These are phyloP conservation scores for Aspergillus nanangensis DNA, from an alignment of 495 filamentous ascomycete species.

Conservation along the genomic window DNA sequence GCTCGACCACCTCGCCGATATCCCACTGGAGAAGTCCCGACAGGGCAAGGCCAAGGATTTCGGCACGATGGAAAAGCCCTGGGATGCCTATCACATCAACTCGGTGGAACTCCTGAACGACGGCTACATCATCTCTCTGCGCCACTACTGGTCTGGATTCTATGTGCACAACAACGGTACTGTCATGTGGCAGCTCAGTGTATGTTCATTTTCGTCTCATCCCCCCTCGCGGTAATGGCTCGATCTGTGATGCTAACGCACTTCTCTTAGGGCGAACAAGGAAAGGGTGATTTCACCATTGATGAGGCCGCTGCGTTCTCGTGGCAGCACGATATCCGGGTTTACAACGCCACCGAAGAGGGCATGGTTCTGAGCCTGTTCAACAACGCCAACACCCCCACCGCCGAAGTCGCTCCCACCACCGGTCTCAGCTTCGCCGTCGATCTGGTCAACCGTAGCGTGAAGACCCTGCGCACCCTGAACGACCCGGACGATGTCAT, in stretches of 20 bases:
- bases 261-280: constrained; percentile 30
- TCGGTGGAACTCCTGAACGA: constrained; percentile 29
- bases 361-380: constrained; percentile 25
- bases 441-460: constrained; percentile 35
- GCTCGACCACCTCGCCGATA: constrained; percentile 20
- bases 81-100: constrained; percentile 42
- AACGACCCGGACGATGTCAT: constrained; percentile 30
- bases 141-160: constrained; percentile 32
- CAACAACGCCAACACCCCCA: constrained; percentile 33
- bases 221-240: too few species aligned
- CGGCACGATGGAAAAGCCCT: constrained; percentile 25
- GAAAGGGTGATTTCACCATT: constrained; percentile 37
- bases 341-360: constrained; percentile 30
- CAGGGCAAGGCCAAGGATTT: constrained; percentile 16
- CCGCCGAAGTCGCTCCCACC: constrained; percentile 21
- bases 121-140: constrained; percentile 34
- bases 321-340: constrained; percentile 41
- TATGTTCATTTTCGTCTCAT: too few species aligned
- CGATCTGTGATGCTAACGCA: background rate
- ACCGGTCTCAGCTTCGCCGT: constrained; percentile 37
- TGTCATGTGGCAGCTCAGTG: constrained; percentile 33
- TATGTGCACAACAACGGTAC: constrained; percentile 32
- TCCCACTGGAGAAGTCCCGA: constrained; percentile 18
- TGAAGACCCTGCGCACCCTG: constrained; percentile 28
- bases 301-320: constrained; percentile 36